phyloP scores from a whole-genome alignment of 805 yeast species.

The Candida boidinii region DNA sequence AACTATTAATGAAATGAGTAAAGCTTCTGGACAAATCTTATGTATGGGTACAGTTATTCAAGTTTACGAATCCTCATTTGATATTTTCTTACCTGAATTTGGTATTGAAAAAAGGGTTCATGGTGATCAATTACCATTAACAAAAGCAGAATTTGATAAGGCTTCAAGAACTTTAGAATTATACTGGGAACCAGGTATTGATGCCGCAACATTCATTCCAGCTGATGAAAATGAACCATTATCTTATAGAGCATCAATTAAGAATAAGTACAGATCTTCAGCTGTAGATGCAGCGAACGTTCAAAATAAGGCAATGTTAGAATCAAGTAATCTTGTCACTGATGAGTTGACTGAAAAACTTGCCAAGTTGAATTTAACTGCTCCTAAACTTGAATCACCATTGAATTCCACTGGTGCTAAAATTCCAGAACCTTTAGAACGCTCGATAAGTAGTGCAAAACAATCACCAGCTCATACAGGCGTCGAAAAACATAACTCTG shows the following conservation, averaged over 20 bases:
- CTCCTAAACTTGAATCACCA: constrained; percentile 34
- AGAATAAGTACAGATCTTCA: constrained; percentile 68
- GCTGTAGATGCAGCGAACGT: constrained; percentile 62
- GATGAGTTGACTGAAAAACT: constrained; percentile 42
- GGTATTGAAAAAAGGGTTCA: constrained; percentile 95
- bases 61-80: constrained; percentile 94
- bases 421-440: constrained; percentile 1
- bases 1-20: constrained; percentile 67
- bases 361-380: constrained; percentile 36
- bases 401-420: background rate
- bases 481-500: constrained; percentile 5
- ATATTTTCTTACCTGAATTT: constrained; percentile 83
- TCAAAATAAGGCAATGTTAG: constrained; percentile 31
- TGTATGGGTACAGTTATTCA: constrained; percentile 83
- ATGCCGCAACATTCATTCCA: constrained; percentile 85
- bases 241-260: constrained; percentile 69
- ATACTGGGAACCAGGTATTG: constrained; percentile 89
- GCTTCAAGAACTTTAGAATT: constrained; percentile 59
- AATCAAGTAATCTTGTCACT: constrained; percentile 22
- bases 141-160: constrained; percentile 87
- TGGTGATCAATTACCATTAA: constrained; percentile 91
- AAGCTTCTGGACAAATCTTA: constrained; percentile 69
- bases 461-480: constrained; percentile 6
- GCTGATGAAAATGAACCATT: constrained; percentile 78
- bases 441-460: too few species aligned